Evolutionary conservation across 1,284 basidiomycete species (phyloP), one percentile per base, ranked within the genome.

Genomic region (Malassezia pachydermatis): DNA sequence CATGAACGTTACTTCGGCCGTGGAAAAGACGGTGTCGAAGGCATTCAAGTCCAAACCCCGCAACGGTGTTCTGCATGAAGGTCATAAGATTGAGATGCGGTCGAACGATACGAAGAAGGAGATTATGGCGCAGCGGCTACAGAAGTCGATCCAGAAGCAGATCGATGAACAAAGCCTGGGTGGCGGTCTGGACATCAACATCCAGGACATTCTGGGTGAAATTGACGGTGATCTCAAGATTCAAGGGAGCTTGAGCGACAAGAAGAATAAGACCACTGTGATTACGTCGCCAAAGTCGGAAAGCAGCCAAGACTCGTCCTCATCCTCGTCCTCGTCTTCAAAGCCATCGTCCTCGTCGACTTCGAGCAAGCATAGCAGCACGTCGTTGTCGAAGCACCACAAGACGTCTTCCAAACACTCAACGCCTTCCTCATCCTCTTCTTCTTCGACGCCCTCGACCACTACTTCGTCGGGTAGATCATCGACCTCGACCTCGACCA

Each of bases 61-160:
- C 27, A 40, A 33, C 22, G 45, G 45, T 11, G n/a, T 39, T 28
- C 3, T 37, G 11, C 20, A 37, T 17, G 28, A 33, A 13, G 41
- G 13, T 29, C 8, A 17, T 22, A 34, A 34, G 41, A 27, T 17
- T 3, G 8, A 25, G 8, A n/a, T 25, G n/a, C 16, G 16, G 25
- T 8, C n/a, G 17, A 43, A 43, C 22, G 17, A 30, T 10, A 33
- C 41, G 11, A 25, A 25, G 7, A 16, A 25, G 9, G 23, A 39
- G 17, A 16, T 22, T 11, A 8, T 39, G n/a, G 41, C 25, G 11
- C 20, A 33, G 17, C 20, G 34, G 32, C 30, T 43, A 6, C 41
- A 43, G 29, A 25, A 28, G 14, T 23, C 25, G 28, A 43, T 43
- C 34, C 41, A 43, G 41, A 29, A 32, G 16, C 28, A 34, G 29